Evolutionary conservation across 2,329 filamentous ascomycete species (phyloP).

Genomic region (Elsinoe perseae): DNA sequence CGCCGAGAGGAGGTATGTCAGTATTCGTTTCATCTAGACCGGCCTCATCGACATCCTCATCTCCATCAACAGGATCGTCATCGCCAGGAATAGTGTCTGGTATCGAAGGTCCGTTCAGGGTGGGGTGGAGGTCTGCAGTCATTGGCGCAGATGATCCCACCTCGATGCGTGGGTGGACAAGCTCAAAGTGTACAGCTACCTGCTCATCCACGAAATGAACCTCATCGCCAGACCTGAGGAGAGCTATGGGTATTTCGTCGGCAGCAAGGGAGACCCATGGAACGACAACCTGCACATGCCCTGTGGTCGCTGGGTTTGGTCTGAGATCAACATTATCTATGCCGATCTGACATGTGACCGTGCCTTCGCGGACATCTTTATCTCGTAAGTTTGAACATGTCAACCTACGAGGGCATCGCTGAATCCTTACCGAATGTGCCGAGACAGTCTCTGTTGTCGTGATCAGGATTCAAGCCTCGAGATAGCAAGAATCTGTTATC

Average conservation of each 20-base stretch:
- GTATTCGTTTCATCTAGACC: background rate
- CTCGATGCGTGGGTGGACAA: background rate
- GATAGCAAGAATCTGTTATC: background rate
- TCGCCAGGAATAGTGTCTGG: background rate
- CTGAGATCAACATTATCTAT: background rate
- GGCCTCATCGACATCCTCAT: background rate
- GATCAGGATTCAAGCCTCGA: background rate
- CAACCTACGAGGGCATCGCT: background rate
- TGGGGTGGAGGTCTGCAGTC: background rate
- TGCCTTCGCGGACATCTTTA: background rate
- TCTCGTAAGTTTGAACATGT: no score
- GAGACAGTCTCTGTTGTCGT: background rate
- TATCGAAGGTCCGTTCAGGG: background rate
- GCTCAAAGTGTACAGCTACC: background rate
- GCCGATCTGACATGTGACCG: background rate
- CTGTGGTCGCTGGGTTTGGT: background rate
- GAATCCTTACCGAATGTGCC: background rate
- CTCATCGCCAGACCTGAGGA: background rate
- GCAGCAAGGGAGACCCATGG: background rate
- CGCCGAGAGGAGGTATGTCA: background rate
- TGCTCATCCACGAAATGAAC: background rate
- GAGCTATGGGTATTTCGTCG: background rate
- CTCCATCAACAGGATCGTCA: background rate
- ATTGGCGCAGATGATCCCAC: background rate
- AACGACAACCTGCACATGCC: background rate